These are phyloP conservation scores for Zygoascus bituminiphila DNA, from an alignment of 805 yeast genomes.

Conservation along the genomic window DNA sequence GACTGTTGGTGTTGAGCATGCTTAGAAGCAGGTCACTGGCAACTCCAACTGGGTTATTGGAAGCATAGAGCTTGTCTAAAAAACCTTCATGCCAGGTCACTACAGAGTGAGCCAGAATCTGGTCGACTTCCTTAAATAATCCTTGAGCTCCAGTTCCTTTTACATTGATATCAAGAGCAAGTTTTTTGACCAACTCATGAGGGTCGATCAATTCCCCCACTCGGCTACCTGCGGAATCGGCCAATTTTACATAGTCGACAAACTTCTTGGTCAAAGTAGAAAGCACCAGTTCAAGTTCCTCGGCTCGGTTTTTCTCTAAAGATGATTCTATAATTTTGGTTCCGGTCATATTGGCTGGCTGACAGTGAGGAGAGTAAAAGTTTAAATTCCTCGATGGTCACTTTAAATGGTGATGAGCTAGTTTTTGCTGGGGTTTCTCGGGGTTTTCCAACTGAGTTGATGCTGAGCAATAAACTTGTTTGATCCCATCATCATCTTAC, in stretches of 20 bases:
- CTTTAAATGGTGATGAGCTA: neutral
- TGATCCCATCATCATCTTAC: neutral
- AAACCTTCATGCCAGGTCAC: conserved; percentile 87
- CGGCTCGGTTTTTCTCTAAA: conserved; percentile 44
- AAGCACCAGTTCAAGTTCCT: conserved; percentile 50
- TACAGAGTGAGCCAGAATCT: conserved; percentile 56
- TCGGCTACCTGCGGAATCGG: conserved; percentile 37
- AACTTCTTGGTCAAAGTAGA: conserved; percentile 44
- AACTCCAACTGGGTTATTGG: conserved; percentile 80
- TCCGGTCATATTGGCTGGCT: conserved; percentile 12
- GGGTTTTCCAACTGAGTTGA: neutral
- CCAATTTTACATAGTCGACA: conserved; percentile 43
- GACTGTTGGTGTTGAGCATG: conserved; percentile 72
- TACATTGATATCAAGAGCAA: conserved; percentile 32
- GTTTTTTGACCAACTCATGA: conserved; percentile 31
- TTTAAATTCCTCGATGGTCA: neutral
- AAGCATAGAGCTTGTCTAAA: conserved; percentile 73
- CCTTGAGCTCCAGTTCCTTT: conserved; percentile 36
- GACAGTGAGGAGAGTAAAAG: neutral
- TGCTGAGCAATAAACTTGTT: neutral
- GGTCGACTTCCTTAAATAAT: conserved; percentile 43
- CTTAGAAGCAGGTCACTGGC: conserved; percentile 62
- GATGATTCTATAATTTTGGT: conserved; percentile 3
- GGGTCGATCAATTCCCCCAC: conserved; percentile 45
- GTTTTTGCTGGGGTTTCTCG: neutral